Conservation (phyloP, 1,284 basidiomycete species). For the Porodaedalea pini region DNA sequence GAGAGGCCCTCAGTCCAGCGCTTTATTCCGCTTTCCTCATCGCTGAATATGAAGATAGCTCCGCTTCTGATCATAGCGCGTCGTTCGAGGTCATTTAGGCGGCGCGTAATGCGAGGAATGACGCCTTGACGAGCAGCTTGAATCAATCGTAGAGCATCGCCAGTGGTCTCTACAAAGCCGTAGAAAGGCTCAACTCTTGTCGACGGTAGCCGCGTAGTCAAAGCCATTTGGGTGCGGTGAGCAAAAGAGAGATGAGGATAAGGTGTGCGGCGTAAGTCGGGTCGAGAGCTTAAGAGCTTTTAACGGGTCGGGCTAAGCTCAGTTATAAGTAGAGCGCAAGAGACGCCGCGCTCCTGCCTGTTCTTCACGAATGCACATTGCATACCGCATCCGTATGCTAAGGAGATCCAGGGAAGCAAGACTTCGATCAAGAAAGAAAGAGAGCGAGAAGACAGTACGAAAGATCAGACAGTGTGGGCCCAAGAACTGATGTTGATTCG, state of each 20-base stretch:
- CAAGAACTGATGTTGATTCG: not conserved
- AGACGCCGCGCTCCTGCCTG: not conserved
- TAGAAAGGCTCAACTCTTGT: conserved; percentile 55
- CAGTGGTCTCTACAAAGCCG: conserved; percentile 72
- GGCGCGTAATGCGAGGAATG: conserved; percentile 72
- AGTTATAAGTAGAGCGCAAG: conserved; percentile 6
- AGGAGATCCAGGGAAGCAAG: conserved; percentile 1
- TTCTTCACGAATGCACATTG: conserved; percentile 6
- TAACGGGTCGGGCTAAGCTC: conserved; percentile 4
- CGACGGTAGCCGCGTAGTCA: conserved; percentile 42
- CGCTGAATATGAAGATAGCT: conserved; percentile 80
- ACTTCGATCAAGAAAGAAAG: not conserved
- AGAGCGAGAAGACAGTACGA: not conserved
- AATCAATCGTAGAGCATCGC: conserved; percentile 74
- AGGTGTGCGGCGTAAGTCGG: conserved; percentile 7
- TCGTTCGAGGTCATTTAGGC: conserved; percentile 73
- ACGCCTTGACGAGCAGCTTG: conserved; percentile 71
- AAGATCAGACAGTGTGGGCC: not conserved
- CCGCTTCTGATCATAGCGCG: conserved; percentile 72
- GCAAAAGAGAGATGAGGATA: conserved; percentile 1
- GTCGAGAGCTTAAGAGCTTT: conserved; percentile 17
- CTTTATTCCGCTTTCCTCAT: conserved; percentile 80
- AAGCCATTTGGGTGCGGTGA: conserved; percentile 43
- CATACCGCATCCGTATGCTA: not conserved
- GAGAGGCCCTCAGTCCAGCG: conserved; percentile 81